phyloP scores from a whole-genome alignment of 2,329 filamentous ascomycete species.

The Claviceps citrina region DNA sequence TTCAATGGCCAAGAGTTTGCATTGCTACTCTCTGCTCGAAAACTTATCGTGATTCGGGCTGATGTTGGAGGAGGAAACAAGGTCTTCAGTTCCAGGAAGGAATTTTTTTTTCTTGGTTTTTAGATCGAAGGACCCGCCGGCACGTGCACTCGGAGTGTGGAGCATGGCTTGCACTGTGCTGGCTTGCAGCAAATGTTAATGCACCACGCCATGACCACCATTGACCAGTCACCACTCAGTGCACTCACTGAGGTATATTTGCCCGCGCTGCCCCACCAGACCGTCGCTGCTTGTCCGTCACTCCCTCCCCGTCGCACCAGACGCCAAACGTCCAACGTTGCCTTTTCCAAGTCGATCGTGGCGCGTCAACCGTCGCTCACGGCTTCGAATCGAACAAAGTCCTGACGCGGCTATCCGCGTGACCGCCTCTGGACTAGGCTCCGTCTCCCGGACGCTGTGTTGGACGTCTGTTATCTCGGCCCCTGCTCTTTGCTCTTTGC shows the following conservation, averaged over 20 bases:
- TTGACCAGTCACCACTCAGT: too few species aligned
- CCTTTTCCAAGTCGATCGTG: not conserved
- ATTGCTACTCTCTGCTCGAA: too few species aligned
- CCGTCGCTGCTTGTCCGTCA: not conserved
- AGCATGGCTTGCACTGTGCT: too few species aligned
- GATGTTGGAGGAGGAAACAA: not conserved
- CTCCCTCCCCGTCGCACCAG: not conserved
- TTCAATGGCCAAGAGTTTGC: too few species aligned
- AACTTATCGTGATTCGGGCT: too few species aligned
- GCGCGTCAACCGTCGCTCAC: slow-evolving; percentile 1
- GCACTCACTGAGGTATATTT: slow-evolving; percentile 1
- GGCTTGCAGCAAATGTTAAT: too few species aligned
- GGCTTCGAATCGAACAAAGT: not conserved
- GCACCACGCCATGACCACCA: too few species aligned
- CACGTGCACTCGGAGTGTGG: too few species aligned
- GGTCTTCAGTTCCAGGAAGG: too few species aligned
- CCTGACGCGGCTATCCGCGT: not conserved
- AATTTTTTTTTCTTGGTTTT: slow-evolving; percentile 2
- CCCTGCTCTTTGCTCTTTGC: not conserved
- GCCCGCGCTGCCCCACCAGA: slow-evolving; percentile 2
- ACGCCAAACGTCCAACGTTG: not conserved
- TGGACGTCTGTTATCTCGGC: not conserved
- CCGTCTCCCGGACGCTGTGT: not conserved
- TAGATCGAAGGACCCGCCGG: not conserved
- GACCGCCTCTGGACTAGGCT: not conserved